phyloP scores from a whole-genome alignment of 768 basidiomycete genomes.

The Porpolomopsis calyptriformis region DNA sequence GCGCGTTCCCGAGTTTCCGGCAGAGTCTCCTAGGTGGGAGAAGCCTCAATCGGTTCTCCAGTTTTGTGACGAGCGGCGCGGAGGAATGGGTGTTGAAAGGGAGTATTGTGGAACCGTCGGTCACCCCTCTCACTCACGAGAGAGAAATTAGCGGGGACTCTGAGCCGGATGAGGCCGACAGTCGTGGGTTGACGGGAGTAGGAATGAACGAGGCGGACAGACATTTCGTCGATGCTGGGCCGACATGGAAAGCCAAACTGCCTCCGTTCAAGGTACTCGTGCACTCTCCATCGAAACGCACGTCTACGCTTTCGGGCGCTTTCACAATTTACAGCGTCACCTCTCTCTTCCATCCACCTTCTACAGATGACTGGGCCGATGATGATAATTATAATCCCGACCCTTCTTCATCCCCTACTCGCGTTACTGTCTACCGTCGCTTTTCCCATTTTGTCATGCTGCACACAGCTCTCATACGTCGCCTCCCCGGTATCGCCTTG shows the following conservation, averaged over 20 bases:
- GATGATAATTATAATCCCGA: constrained; percentile 15
- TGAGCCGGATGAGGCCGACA: constrained; percentile 33
- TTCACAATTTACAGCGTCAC: constrained; percentile 72
- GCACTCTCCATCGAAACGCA: constrained; percentile 71
- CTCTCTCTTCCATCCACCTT: constrained; percentile 46
- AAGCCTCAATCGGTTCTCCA: constrained; percentile 75
- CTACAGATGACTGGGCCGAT: constrained; percentile 9
- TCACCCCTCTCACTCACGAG: constrained; percentile 17
- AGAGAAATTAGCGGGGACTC: constrained; percentile 25
- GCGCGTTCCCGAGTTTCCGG: constrained; percentile 53
- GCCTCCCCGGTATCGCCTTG: constrained; percentile 66
- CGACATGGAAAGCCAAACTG: constrained; percentile 63
- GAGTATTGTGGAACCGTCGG: constrained; percentile 24
- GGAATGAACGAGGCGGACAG: constrained; percentile 50
- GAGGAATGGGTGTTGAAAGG: constrained; percentile 78
- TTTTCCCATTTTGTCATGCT: constrained; percentile 80
- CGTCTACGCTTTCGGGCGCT: constrained; percentile 53
- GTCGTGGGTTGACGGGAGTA: constrained; percentile 27
- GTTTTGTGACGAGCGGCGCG: constrained; percentile 77
- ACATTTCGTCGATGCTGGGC: constrained; percentile 63
- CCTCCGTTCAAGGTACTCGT: constrained; percentile 66
- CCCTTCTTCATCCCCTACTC: constrained; percentile 28
- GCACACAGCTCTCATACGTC: constrained; percentile 55
- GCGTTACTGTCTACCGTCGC: constrained; percentile 68
- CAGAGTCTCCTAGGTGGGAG: constrained; percentile 68